Evolutionary conservation across 371 early-diverging fungal species (phyloP).

Genomic region (Mycotypha africana): DNA sequence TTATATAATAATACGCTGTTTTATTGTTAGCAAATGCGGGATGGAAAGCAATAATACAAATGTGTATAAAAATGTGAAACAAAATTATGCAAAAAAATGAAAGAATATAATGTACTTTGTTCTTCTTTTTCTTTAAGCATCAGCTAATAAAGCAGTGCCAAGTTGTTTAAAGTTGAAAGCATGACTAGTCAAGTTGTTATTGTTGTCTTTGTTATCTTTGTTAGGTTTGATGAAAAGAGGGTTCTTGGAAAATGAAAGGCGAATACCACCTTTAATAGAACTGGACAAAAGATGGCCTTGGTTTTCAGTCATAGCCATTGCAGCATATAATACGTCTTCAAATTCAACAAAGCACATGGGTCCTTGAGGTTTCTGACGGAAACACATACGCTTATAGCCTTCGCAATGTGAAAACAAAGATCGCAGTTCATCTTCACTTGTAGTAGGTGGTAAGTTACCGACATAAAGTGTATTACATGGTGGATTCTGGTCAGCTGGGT

Average conservation of each 20-base stretch:
- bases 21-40: no score
- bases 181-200: background rate
- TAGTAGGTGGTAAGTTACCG: slow-evolving; percentile 83
- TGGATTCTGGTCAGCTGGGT: slow-evolving; percentile 76
- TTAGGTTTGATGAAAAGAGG: slow-evolving; percentile 67
- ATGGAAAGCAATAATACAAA: no score
- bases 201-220: slow-evolving; percentile 12
- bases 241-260: slow-evolving; percentile 93
- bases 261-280: slow-evolving; percentile 90
- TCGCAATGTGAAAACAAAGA: slow-evolving; percentile 67
- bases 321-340: slow-evolving; percentile 84
- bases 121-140: no score
- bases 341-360: slow-evolving; percentile 97
- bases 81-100: no score
- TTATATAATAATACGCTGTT: no score
- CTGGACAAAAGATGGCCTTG: slow-evolving; percentile 78
- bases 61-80: no score
- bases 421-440: slow-evolving; percentile 86
- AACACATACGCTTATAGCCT: slow-evolving; percentile 88
- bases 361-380: slow-evolving; percentile 77
- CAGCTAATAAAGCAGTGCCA: slow-evolving; percentile 25
- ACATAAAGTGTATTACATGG: slow-evolving; percentile 97
- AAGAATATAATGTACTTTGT: no score
- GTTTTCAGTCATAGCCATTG: slow-evolving; percentile 78
- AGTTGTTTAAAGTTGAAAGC: slow-evolving; percentile 18